Conservation (phyloP, 441 rosid species). For the Pelargonium australe region DNA sequence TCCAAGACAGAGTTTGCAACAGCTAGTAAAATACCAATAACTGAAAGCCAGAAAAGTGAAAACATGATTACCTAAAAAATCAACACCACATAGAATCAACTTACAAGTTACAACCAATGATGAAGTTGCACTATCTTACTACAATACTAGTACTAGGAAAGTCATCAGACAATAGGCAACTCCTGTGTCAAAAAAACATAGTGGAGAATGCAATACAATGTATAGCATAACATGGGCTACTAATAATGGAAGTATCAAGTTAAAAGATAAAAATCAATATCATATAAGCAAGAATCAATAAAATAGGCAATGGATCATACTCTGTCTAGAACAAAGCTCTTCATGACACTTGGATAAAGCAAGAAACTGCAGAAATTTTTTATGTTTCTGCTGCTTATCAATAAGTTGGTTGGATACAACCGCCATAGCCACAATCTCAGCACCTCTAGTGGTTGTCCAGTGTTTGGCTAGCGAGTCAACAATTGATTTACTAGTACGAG, state of each 20-base stretch:
- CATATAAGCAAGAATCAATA: conserved; percentile 13
- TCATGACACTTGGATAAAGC: conserved; percentile 96
- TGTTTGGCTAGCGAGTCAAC: conserved; percentile 95
- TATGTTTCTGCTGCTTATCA: conserved; percentile 91
- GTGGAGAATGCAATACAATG: not conserved
- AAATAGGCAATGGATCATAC: conserved; percentile 37
- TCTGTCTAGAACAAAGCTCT: conserved; percentile 75
- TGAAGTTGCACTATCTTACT: not conserved
- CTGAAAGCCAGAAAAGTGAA: not conserved
- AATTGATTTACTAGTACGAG: conserved; percentile 74
- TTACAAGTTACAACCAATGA: not conserved
- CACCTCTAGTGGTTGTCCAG: conserved; percentile 98
- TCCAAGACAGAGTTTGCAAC: not conserved
- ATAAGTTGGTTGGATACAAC: conserved; percentile 62
- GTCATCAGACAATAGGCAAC: conserved; percentile 6
- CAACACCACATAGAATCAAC: not conserved
- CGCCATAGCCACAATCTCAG: conserved; percentile 77
- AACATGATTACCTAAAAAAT: not conserved
- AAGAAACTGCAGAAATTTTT: conserved; percentile 81
- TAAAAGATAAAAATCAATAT: not conserved
- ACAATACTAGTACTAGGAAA: conserved; percentile 3
- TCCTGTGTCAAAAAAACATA: not conserved
- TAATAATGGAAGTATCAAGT: not conserved
- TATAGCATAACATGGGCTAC: not conserved
- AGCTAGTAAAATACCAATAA: not conserved